These are phyloP conservation scores for Trichoderma afroharzianum DNA, from an alignment of 2,329 filamentous ascomycete species.

Conservation along the genomic window DNA sequence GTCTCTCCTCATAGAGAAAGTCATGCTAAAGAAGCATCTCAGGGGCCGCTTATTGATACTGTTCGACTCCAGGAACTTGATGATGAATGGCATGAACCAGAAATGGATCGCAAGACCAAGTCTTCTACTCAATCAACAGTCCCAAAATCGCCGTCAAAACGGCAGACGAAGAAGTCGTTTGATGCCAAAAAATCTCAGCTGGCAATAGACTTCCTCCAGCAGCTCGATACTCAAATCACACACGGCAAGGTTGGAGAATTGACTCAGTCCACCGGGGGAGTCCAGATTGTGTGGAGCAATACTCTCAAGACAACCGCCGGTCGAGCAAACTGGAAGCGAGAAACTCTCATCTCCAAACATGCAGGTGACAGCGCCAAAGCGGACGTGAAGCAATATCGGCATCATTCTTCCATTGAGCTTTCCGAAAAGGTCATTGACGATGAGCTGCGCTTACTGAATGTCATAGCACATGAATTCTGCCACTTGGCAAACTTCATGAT, in stretches of 20 bases:
- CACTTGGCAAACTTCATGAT: constrained; percentile 93
- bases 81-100: constrained; percentile 62
- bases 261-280: constrained; percentile 62
- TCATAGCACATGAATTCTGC: constrained; percentile 95
- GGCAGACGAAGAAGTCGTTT: constrained; percentile 55
- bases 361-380: constrained; percentile 22
- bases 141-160: constrained; percentile 28
- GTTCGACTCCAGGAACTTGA: constrained; percentile 59
- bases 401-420: constrained; percentile 80
- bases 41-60: constrained; percentile 50
- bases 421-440: constrained; percentile 83
- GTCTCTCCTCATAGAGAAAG: constrained; percentile 32
- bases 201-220: constrained; percentile 60
- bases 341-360: constrained; percentile 43
- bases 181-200: constrained; percentile 58
- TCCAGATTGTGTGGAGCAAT: constrained; percentile 70
- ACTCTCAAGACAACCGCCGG: constrained; percentile 79
- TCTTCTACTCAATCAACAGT: constrained; percentile 21
- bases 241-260: constrained; percentile 56
- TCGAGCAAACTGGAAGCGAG: constrained; percentile 67
- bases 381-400: constrained; percentile 36
- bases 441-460: constrained; percentile 75
- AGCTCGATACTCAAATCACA: constrained; percentile 66
- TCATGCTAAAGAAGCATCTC: constrained; percentile 50
- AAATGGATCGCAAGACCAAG: constrained; percentile 48